phyloP scores from a whole-genome alignment of 2,329 filamentous ascomycete genomes.

The Aspergillus novofumigatus region DNA sequence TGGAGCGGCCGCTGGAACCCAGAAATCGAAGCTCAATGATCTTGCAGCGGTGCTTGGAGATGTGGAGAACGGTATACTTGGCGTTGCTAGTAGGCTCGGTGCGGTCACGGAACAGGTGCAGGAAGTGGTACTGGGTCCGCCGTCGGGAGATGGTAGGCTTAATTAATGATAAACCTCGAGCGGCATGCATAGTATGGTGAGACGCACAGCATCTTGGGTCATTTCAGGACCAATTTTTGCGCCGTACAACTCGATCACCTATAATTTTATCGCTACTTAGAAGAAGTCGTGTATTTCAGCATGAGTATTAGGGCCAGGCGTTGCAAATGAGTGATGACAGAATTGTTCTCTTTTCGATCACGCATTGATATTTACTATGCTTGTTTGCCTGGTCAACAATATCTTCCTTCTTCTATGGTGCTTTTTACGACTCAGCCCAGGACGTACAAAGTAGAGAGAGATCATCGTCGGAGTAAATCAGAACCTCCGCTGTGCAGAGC shows the following conservation, averaged over 20 bases:
- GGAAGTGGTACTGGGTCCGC: conserved; percentile 48
- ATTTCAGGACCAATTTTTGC: conserved; percentile 3
- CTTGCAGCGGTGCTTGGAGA: conserved; percentile 59
- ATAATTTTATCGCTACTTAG: neutral
- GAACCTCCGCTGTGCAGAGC: neutral
- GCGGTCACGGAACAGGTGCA: conserved; percentile 58
- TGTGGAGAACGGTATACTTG: conserved; percentile 62
- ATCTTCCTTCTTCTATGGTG: neutral
- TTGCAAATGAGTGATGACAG: conserved; percentile 2
- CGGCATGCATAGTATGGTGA: neutral
- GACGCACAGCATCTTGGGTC: neutral
- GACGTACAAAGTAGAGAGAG: neutral
- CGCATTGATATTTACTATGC: neutral
- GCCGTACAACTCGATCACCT: conserved; percentile 10
- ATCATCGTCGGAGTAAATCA: neutral
- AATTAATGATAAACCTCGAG: conserved; percentile 11
- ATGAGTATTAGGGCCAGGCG: conserved; percentile 7
- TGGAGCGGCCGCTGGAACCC: conserved; percentile 41
- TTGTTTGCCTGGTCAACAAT: neutral
- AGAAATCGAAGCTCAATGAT: conserved; percentile 38
- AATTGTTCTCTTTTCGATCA: neutral
- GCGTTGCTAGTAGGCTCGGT: conserved; percentile 59
- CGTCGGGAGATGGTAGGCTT: conserved; percentile 24
- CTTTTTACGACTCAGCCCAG: neutral
- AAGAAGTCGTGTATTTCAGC: conserved; percentile 5